phyloP scores from a whole-genome alignment of 306 rosid species.

The Parietaria judaica region DNA sequence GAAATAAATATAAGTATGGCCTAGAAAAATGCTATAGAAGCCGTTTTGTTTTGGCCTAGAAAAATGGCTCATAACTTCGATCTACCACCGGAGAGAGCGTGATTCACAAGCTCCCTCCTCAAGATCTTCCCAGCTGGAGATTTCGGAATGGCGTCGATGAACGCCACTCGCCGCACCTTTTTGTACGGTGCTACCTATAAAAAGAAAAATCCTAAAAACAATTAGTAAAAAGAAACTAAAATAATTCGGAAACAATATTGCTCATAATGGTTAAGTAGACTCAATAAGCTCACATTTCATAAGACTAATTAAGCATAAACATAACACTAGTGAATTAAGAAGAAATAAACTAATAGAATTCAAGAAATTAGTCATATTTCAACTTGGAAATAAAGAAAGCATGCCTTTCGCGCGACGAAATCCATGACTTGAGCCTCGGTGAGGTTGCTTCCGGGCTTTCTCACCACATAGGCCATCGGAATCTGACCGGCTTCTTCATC shows the following conservation, averaged over 20 bases:
- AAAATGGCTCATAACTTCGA: conserved; percentile 43
- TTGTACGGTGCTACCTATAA: conserved; percentile 87
- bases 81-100: conserved; percentile 41
- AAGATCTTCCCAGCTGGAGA: conserved; percentile 78
- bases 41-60: too few species aligned
- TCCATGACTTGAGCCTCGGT: conserved; percentile 48
- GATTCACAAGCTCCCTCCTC: conserved; percentile 63
- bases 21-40: too few species aligned
- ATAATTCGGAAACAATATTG: too few species aligned
- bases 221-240: background rate
- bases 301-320: too few species aligned
- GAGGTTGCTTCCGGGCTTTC: conserved; percentile 64
- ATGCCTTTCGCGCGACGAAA: conserved; percentile 65
- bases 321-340: background rate
- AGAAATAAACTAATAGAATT: too few species aligned
- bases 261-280: too few species aligned
- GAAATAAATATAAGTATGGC: too few species aligned
- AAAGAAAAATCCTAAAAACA: background rate
- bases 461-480: conserved; percentile 87
- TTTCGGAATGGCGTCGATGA: conserved; percentile 62
- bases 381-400: too few species aligned
- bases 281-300: too few species aligned
- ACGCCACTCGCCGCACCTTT: conserved; percentile 68
- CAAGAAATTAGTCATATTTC: too few species aligned
- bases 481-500: conserved; percentile 81